A percentile compares a stretch with the other conserved stretches of the same genome.
These are phyloP conservation scores for Croton setiger DNA, from an alignment of 441 rosid genomes.

Conservation along the genomic window DNA sequence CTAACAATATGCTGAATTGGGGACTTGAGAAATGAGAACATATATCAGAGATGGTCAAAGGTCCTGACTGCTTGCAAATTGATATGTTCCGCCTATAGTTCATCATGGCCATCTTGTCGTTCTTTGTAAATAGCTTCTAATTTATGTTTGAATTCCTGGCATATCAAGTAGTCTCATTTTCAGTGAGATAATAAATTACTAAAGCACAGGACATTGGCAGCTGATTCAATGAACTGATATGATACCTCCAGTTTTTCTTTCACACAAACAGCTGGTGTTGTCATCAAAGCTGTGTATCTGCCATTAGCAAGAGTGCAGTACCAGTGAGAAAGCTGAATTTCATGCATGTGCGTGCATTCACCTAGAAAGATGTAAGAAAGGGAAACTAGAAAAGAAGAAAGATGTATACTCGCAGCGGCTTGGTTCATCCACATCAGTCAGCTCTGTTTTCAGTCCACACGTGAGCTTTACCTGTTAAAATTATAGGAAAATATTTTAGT, in stretches of 20 bases:
- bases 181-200: background rate
- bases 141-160: conserved; percentile 39
- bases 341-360: background rate
- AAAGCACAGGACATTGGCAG: background rate
- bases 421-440: conserved; percentile 42
- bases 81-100: conserved; percentile 25
- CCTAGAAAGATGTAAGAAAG: background rate
- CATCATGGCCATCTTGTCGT: conserved; percentile 32
- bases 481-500: background rate
- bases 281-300: conserved; percentile 40
- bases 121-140: conserved; percentile 30
- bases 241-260: conserved; percentile 38
- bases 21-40: background rate
- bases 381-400: background rate
- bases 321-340: conserved; percentile 9
- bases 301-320: conserved; percentile 5
- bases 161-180: background rate
- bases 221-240: background rate
- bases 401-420: conserved; percentile 48
- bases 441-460: conserved; percentile 43
- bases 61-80: background rate
- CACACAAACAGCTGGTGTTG: conserved; percentile 37
- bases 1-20: background rate
- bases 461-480: conserved; percentile 42
- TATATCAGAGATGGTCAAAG: background rate